phyloP scores from a whole-genome alignment of 2,329 filamentous ascomycete genomes.

The Trichoderma polysporum region DNA sequence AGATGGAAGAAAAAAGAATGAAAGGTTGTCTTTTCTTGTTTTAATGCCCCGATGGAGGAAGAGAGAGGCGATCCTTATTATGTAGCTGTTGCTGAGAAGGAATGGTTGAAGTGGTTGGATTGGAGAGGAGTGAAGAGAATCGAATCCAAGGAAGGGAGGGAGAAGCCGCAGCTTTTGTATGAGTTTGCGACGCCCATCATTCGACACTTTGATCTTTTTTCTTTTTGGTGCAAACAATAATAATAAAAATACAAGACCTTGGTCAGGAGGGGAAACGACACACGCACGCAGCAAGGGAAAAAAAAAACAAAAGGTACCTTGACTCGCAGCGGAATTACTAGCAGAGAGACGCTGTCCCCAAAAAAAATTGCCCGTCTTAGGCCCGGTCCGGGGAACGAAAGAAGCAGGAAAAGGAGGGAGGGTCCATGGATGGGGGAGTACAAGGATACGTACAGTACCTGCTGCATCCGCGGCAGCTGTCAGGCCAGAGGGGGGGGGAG shows the following conservation, averaged over 20 bases:
- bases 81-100: background rate
- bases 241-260: constrained; percentile 18
- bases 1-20: no score
- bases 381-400: constrained; percentile 10
- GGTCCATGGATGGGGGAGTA: background rate
- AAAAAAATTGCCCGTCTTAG: constrained; percentile 3
- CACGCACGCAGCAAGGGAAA: constrained; percentile 26
- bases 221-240: constrained; percentile 14
- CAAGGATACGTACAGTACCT: background rate
- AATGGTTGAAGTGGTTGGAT: background rate
- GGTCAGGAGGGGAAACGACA: constrained; percentile 26
- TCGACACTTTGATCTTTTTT: background rate
- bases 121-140: constrained; percentile 1
- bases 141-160: background rate
- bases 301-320: constrained; percentile 18
- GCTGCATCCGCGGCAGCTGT: constrained; percentile 12
- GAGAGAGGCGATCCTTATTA: background rate
- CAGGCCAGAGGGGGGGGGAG: background rate
- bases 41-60: no score
- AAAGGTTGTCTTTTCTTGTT: no score
- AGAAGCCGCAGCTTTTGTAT: constrained; percentile 8
- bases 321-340: background rate
- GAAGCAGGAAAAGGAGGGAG: background rate
- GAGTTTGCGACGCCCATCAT: background rate
- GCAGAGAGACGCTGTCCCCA: background rate